A percentile compares a stretch with the other conserved stretches of the same genome.
These are phyloP conservation scores for Cladosporium phlei DNA, from an alignment of 2,329 filamentous ascomycete species.

Conservation along the genomic window DNA sequence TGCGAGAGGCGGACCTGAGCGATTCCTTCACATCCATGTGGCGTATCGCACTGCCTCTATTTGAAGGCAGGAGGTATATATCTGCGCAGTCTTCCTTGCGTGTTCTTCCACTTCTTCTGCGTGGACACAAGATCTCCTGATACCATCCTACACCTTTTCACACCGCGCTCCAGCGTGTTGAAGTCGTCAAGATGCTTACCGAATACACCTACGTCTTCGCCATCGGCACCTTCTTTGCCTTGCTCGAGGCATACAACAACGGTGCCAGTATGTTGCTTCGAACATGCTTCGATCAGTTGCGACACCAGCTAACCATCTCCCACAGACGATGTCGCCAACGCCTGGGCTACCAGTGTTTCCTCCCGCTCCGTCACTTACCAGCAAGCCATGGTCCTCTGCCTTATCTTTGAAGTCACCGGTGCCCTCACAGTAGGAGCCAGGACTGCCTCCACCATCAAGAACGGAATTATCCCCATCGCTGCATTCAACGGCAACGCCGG, in stretches of 20 bases:
- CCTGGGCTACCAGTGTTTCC: constrained; percentile 50
- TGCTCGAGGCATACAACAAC: constrained; percentile 64
- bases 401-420: constrained; percentile 50
- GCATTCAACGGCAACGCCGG: constrained; percentile 47
- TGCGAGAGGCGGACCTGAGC: neutral
- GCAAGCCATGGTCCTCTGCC: constrained; percentile 46
- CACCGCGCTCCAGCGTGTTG: neutral
- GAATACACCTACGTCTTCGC: constrained; percentile 62
- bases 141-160: neutral
- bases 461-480: constrained; percentile 51
- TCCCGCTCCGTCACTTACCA: constrained; percentile 50
- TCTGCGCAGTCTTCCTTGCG: neutral
- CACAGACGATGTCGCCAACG: constrained; percentile 50
- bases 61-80: neutral
- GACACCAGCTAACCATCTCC: neutral
- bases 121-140: constrained; percentile 1
- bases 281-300: neutral
- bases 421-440: constrained; percentile 49
- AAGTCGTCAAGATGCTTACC: constrained; percentile 35
- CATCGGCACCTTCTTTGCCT: constrained; percentile 60
- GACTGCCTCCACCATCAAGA: constrained; percentile 58
- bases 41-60: neutral
- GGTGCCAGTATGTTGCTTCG: constrained; percentile 40
- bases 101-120: neutral
- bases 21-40: neutral